Percentiles rank a stretch among this genome's conserved stretches.
phyloP scores from a whole-genome alignment of 106 monocot genomes.

The Amphibolis antarctica region DNA sequence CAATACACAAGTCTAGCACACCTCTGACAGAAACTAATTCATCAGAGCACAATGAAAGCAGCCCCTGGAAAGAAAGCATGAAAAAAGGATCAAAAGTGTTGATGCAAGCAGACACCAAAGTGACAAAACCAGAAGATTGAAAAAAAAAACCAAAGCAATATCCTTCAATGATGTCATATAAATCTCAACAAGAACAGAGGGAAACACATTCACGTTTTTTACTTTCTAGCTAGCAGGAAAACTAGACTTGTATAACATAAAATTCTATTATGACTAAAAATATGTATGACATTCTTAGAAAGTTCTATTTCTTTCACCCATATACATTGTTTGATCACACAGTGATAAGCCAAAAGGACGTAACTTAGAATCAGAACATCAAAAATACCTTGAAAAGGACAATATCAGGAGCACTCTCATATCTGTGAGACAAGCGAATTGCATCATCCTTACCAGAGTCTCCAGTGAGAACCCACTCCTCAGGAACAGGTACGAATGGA shows the following conservation, averaged over 20 bases:
- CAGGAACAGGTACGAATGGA: slow-evolving; percentile 59
- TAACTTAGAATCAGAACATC: not conserved
- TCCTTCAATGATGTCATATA: too few relatives aligned
- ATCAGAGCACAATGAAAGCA: slow-evolving; percentile 85
- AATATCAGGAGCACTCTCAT: slow-evolving; percentile 89
- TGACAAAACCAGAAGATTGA: not conserved
- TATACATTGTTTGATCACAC: too few relatives aligned
- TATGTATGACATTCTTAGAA: too few relatives aligned
- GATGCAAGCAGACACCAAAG: not conserved
- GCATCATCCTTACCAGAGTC: slow-evolving; percentile 55
- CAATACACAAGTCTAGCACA: slow-evolving; percentile 54
- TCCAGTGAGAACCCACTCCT: slow-evolving; percentile 88
- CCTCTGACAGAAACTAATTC: slow-evolving; percentile 77
- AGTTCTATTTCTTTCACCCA: too few relatives aligned
- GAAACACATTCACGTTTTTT: too few relatives aligned
- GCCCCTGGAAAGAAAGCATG: slow-evolving; percentile 27
- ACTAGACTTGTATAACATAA: too few relatives aligned
- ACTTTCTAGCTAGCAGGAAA: too few relatives aligned
- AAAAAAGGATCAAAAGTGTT: not conserved
- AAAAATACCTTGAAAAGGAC: slow-evolving; percentile 77
- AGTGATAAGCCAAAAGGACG: not conserved
- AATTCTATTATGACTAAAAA: too few relatives aligned
- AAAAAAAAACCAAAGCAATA: not conserved
- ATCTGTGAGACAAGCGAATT: slow-evolving; percentile 68
- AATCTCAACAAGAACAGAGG: too few relatives aligned